Evolutionary conservation across 148 eudicot species (phyloP), one percentile per base, ranked within the genome.

Genomic region (Oxyria digyna): DNA sequence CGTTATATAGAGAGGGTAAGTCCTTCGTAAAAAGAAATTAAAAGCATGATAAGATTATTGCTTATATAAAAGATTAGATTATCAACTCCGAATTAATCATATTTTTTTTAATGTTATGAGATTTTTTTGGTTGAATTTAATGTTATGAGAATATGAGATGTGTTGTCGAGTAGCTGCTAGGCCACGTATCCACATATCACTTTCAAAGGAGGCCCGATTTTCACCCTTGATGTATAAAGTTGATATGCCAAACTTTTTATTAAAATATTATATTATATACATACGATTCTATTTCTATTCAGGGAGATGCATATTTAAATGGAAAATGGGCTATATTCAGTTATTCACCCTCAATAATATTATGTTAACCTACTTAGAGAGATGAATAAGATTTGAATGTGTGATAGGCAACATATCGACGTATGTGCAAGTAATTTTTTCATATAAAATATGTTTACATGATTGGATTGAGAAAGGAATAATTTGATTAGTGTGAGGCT

Each of bases 171-270:
- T 55, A 26, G 32, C n/a, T 26, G 63, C n/a, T 55, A 55, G 35
- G 33, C 35, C 63, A 55, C 63, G 63, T 55, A 55, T n/a, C 63
- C 63, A 12, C 33, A 24, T 24, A 55, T 55, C 63, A 26, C 63
- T 55, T 55, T 55, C 63, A 55, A 55, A 23, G 63, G 33, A 55
- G 32, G 63, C 63, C 63, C 63, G 27, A 55, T n/a, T 27, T 26
- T 26, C 14, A 13, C 33, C 6, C 33, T 27, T 24, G 26, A 55
- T 27, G n/a, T 26, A n/a, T 55, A 14, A 4, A 3, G 1, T 13
- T 4, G 26, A 55, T 55, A 55, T 27, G 63, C 63, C 63, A 55
- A 55, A 55, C 26, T 33, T 26, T 55, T 55, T 12, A 3, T n/a
- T n/a, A n/a, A 6, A 11, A 24, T 55, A 55, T 55, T 27, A 0